Conservation (phyloP, 768 basidiomycete species). For the Chiua virens region DNA sequence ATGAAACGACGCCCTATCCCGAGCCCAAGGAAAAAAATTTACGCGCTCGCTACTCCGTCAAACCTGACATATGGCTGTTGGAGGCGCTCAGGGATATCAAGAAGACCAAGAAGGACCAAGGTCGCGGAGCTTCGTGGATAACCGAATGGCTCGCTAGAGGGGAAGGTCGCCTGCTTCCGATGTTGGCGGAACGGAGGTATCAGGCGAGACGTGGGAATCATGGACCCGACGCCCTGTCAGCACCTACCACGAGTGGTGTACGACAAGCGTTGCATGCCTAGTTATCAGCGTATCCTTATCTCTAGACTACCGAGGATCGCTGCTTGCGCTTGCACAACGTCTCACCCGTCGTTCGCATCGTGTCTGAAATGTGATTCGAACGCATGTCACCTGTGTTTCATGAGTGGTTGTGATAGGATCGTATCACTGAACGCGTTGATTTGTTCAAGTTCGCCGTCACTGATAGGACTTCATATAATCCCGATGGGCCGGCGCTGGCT, state of each 20-base stretch:
- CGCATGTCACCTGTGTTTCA: no score
- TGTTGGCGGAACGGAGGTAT: slow-evolving; percentile 15
- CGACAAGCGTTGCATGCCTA: slow-evolving; percentile 10
- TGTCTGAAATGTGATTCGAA: no score
- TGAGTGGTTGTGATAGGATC: neutral
- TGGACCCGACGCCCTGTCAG: neutral
- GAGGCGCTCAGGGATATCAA: slow-evolving; percentile 39
- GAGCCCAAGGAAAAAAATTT: slow-evolving; percentile 20
- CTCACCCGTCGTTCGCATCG: neutral
- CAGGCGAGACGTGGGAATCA: slow-evolving; percentile 7
- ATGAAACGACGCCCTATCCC: slow-evolving; percentile 11
- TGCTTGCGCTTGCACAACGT: neutral
- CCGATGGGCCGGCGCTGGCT: slow-evolving; percentile 1
- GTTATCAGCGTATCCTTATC: neutral
- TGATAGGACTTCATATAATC: no score
- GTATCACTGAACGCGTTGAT: neutral
- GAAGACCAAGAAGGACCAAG: slow-evolving; percentile 29
- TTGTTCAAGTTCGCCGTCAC: no score
- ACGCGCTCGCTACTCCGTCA: slow-evolving; percentile 28
- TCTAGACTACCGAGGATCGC: neutral
- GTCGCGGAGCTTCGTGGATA: slow-evolving; percentile 28
- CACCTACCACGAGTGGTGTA: neutral
- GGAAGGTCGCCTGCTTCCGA: slow-evolving; percentile 21
- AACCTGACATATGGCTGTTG: slow-evolving; percentile 38
- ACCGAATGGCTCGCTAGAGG: slow-evolving; percentile 26